A percentile compares a stretch with the other conserved stretches of the same genome.
These are phyloP conservation scores for Clarireedia hainanense DNA, from an alignment of 2,329 filamentous ascomycete species.

Conservation along the genomic window DNA sequence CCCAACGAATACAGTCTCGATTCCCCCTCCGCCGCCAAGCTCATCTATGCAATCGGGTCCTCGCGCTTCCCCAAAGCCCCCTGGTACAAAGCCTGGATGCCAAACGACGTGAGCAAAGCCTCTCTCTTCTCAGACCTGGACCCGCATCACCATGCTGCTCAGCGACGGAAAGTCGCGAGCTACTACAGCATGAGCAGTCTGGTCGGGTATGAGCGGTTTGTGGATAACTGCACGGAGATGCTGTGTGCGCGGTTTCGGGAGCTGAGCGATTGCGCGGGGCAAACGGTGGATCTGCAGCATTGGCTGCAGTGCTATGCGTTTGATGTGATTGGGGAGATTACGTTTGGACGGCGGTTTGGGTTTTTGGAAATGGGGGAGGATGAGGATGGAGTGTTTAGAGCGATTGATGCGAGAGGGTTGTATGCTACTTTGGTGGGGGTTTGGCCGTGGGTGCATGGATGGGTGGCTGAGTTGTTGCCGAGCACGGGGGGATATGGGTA, in stretches of 20 bases:
- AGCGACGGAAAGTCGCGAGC: conserved; percentile 35
- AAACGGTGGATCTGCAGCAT: conserved; percentile 32
- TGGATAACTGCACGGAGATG: conserved; percentile 39
- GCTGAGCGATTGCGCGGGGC: conserved; percentile 25
- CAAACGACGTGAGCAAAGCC: conserved; percentile 12
- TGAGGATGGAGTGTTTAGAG: conserved; percentile 34
- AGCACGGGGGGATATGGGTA: conserved; percentile 16
- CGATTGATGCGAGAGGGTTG: conserved; percentile 29
- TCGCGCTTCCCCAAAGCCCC: conserved; percentile 11
- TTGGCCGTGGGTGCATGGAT: conserved; percentile 34
- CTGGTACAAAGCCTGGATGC: conserved; percentile 25
- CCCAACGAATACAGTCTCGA: conserved; percentile 41
- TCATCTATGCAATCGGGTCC: conserved; percentile 34
- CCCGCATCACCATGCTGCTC: conserved; percentile 31
- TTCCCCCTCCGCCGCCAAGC: conserved; percentile 34
- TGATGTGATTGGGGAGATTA: conserved; percentile 45
- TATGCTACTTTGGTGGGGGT: conserved; percentile 37
- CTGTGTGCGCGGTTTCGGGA: conserved; percentile 33
- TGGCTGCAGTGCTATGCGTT: conserved; percentile 42
- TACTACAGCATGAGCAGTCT: conserved; percentile 42
- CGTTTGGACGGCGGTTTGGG: conserved; percentile 34
- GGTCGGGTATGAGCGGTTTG: conserved; percentile 40
- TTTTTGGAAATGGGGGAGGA: conserved; percentile 41
- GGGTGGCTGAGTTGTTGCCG: conserved; percentile 27
- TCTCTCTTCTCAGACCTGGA: conserved; percentile 31